Base-by-base conservation (phyloP, 768 basidiomycete genomes). In the Mycena vulgaris region DNA sequence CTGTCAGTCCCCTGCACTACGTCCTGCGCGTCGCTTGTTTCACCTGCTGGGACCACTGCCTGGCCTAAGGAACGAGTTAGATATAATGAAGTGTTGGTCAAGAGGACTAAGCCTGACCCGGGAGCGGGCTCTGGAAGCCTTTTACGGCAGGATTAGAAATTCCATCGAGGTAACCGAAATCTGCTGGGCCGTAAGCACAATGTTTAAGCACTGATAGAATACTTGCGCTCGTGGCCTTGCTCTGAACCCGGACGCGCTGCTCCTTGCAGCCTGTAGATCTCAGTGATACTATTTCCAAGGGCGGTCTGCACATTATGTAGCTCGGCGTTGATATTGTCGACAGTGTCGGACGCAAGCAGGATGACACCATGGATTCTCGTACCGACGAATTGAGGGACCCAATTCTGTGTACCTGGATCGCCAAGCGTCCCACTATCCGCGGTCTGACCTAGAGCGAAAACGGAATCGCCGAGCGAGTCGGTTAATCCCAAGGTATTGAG, bases 151-250 rank as follows among this genome's bases (percentile, higher is more conserved):
- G 88, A 73, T 89, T 86, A 2, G 87, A 86, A 40, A 89, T 83
- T 0, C 87, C 86, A 71, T 89, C 89, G 69, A 83, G 70, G 75
- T 82, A 89, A 3, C 89, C 88, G 63, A 89, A 89, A 27, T 52
- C 27, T 27, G 52, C 19, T 9, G 25, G n/a, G 17, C 39, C 37
- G 25, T 51, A 19, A 53, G 45, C 47, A 35, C 37, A 28, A 23
- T n/a, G 69, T 37, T 47, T 6, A 59, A 28, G 13, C 27, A 42
- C 40, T 4, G 31, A 19, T 16, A 11, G 27, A 51, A 37, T 9
- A 45, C 66, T 67, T 83, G 81, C 88, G 87, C 76, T 89, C 88
- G 66, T 87, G 86, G 31, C 81, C 88, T 33, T 80, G 75, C 40
- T 83, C 74, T 28, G 25, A 14, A 2, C n/a, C n/a, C n/a, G n/a